phyloP scores from a whole-genome alignment of 2,329 filamentous ascomycete species.

The Cercospora nicotianae region DNA sequence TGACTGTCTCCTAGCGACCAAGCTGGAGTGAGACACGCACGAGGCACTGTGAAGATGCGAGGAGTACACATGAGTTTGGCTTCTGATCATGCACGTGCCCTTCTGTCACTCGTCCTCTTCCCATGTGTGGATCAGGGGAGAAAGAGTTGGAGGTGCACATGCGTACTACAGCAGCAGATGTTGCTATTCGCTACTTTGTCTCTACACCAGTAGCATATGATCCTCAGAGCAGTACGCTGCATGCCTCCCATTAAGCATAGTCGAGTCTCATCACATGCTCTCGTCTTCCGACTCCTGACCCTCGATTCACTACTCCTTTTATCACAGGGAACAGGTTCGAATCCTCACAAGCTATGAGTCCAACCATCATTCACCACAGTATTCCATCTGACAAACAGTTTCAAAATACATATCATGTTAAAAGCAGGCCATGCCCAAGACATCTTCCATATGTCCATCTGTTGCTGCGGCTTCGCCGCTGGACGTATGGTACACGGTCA shows the following conservation, averaged over 20 bases:
- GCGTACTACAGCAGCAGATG: neutral
- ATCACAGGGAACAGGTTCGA: neutral
- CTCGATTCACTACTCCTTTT: neutral
- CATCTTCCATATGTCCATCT: neutral
- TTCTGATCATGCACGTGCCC: neutral
- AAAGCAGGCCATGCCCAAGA: neutral
- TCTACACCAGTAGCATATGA: neutral
- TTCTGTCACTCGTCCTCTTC: neutral
- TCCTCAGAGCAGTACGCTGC: neutral
- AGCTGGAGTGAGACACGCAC: neutral
- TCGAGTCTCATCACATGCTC: neutral
- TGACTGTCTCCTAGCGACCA: slow-evolving; percentile 13
- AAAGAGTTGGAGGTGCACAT: neutral
- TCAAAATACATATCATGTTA: neutral
- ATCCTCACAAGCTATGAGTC: neutral
- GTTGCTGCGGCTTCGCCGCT: neutral
- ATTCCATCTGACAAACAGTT: neutral
- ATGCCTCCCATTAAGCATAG: neutral
- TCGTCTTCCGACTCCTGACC: neutral
- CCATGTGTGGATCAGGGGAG: neutral
- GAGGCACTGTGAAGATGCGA: neutral
- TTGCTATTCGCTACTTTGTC: too few species aligned
- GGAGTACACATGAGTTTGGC: neutral
- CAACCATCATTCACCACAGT: slow-evolving; percentile 1
- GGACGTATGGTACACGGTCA: neutral